Conservation (phyloP, 345 rosid genomes). For the Balakata baccata region DNA sequence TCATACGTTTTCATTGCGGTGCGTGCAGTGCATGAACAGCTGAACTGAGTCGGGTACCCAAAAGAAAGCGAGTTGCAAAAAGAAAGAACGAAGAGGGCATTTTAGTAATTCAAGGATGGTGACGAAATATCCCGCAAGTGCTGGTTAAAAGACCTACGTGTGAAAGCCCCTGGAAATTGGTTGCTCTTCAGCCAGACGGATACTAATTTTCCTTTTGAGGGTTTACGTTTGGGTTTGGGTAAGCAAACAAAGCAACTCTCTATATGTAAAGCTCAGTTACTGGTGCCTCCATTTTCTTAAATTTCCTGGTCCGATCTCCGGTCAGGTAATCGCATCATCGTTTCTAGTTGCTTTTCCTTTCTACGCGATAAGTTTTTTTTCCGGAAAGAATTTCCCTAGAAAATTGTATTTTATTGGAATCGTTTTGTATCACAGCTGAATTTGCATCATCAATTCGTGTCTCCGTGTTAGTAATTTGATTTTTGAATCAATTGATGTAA, state of each 20-base stretch:
- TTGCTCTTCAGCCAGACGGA: not conserved
- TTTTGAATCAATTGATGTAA: not conserved
- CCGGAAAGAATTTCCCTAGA: not conserved
- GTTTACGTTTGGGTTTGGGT: not conserved
- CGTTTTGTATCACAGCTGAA: not conserved
- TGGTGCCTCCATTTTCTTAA: not conserved
- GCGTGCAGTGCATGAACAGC: too few species aligned
- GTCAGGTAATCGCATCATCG: conserved; percentile 7
- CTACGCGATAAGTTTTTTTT: not conserved
- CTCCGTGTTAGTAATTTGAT: not conserved
- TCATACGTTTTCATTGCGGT: too few species aligned
- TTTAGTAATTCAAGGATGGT: too few species aligned
- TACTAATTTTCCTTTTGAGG: not conserved
- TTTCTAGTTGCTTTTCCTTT: not conserved
- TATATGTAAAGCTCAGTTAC: conserved; percentile 9
- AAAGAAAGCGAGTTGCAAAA: too few species aligned
- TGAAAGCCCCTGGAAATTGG: too few species aligned
- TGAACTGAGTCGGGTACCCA: too few species aligned
- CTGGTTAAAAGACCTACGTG: too few species aligned
- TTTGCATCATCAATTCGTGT: not conserved
- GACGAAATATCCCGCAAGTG: too few species aligned
- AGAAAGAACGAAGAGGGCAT: too few species aligned
- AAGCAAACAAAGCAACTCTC: not conserved
- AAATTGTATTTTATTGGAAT: not conserved
- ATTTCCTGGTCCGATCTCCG: conserved; percentile 20